Conservation (phyloP, 225 moss, liverwort and hornwort genomes). For the Straminergon stramineum region DNA sequence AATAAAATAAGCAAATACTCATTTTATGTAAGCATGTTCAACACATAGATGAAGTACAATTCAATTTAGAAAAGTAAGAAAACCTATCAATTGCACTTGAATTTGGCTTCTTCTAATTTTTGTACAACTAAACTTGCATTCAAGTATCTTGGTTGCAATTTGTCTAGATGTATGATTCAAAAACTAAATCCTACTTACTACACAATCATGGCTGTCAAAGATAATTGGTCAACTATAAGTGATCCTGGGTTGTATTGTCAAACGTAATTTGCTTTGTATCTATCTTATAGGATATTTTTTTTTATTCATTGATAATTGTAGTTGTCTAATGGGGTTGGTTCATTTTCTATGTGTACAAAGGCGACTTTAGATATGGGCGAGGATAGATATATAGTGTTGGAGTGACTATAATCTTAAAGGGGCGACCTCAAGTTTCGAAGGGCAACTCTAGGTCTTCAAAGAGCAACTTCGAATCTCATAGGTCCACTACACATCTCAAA, state of each 20-base stretch:
- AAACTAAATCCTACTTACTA: background rate
- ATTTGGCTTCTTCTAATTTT: background rate
- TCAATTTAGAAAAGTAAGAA: too few relatives aligned
- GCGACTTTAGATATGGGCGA: fast-evolving
- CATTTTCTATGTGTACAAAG: fast-evolving
- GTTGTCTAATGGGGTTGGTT: fast-evolving
- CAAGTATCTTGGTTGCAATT: background rate
- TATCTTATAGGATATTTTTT: fast-evolving
- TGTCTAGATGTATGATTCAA: background rate
- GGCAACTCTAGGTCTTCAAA: too few relatives aligned
- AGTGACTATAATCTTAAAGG: too few relatives aligned
- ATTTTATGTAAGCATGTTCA: background rate
- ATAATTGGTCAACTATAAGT: background rate
- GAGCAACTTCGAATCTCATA: too few relatives aligned
- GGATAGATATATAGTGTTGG: too few relatives aligned
- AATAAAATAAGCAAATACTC: background rate
- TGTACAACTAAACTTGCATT: background rate
- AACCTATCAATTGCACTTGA: background rate
- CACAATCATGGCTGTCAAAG: background rate
- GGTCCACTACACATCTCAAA: too few relatives aligned
- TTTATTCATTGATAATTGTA: fast-evolving
- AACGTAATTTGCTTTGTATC: background rate
- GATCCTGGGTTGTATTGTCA: background rate
- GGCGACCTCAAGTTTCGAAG: too few relatives aligned
- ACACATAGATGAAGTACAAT: background rate